Evolutionary conservation across 306 rosid species (phyloP).

Genomic region (Mucuna pruriens): DNA sequence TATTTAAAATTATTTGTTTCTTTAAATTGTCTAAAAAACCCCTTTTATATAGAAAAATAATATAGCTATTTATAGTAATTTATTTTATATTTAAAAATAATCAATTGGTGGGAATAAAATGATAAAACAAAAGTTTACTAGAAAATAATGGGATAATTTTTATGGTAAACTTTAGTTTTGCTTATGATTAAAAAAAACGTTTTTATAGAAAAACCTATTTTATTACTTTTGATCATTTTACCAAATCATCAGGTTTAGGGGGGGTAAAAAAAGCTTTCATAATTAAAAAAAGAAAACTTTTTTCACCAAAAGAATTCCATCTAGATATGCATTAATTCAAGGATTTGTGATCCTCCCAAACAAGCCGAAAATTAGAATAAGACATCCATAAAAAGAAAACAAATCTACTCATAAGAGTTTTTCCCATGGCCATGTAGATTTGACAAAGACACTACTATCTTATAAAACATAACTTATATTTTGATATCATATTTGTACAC

Average conservation of each 20-base stretch:
- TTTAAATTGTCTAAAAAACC: not conserved
- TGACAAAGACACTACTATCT: not conserved
- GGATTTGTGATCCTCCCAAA: not conserved
- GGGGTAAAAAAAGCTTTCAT: not conserved
- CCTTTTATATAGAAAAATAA: not conserved
- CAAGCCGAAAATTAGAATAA: not conserved
- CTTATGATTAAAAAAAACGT: not conserved
- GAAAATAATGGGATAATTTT: not conserved
- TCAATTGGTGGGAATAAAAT: not conserved
- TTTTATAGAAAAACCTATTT: not conserved
- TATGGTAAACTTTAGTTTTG: not conserved
- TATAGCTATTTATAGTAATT: not conserved
- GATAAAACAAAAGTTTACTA: not conserved
- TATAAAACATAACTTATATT: not conserved
- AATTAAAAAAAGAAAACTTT: not conserved
- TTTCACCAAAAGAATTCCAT: not conserved
- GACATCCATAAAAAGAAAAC: not conserved
- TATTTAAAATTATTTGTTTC: no score
- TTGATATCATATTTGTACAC: not conserved
- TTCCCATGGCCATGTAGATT: not conserved
- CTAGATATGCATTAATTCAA: not conserved
- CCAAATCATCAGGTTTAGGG: not conserved
- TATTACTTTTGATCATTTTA: not conserved
- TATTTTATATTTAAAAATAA: not conserved
- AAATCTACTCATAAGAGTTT: not conserved